A percentile compares a stretch with the other conserved stretches of the same genome.
Evolutionary conservation across 257 asterid genomes (phyloP).

Genomic region (Nicotiana noctiflora): DNA sequence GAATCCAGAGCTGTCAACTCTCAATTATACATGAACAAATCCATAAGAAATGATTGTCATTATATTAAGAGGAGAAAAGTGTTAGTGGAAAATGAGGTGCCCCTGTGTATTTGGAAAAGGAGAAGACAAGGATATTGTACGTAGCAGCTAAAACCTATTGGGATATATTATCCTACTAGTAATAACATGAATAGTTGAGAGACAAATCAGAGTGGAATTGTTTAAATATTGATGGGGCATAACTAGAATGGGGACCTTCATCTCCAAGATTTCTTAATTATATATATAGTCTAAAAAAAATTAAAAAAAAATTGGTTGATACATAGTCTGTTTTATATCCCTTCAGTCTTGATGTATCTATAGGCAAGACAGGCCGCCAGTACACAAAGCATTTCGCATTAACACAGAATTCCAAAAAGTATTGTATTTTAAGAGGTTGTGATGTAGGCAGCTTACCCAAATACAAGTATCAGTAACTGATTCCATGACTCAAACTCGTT

Average conservation of each 20-base stretch:
- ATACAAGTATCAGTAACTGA: too few relatives aligned
- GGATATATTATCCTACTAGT: not conserved
- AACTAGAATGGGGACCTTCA: constrained; percentile 22
- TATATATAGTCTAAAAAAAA: too few relatives aligned
- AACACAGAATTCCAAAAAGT: too few relatives aligned
- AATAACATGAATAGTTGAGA: constrained; percentile 12
- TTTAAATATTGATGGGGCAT: constrained; percentile 44
- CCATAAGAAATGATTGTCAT: constrained; percentile 16
- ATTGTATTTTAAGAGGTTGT: too few relatives aligned
- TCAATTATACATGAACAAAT: constrained; percentile 37
- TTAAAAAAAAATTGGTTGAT: too few relatives aligned
- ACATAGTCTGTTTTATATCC: too few relatives aligned
- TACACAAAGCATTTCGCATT: too few relatives aligned
- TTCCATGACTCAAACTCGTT: too few relatives aligned
- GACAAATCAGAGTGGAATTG: constrained; percentile 29
- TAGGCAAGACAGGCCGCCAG: too few relatives aligned
- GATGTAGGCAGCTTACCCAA: too few relatives aligned
- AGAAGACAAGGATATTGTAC: constrained; percentile 15
- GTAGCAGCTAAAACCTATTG: constrained; percentile 19
- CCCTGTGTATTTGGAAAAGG: constrained; percentile 15
- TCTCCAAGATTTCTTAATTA: not conserved
- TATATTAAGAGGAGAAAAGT: not conserved
- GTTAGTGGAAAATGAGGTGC: constrained; percentile 30
- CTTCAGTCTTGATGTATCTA: too few relatives aligned
- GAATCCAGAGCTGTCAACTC: constrained; percentile 35